Percentiles rank a stretch among this genome's conserved stretches.
Evolutionary conservation across 2,329 filamentous ascomycete species (phyloP).

Genomic region (Aspergillus sp.): DNA sequence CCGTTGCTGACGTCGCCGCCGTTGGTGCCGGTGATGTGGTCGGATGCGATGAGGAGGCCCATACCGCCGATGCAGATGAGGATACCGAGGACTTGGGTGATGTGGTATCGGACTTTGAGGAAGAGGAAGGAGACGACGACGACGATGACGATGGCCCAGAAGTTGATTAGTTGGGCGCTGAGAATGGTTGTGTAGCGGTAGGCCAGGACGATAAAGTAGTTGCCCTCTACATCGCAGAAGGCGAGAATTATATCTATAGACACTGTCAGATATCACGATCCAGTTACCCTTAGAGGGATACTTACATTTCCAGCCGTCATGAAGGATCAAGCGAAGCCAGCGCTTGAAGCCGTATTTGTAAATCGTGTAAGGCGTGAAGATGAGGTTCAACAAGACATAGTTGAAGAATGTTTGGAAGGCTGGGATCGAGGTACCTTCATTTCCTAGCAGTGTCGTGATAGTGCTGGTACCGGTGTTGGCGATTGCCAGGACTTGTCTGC

Average conservation of each 20-base stretch:
- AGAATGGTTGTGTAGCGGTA: constrained; percentile 91
- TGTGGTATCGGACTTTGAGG: constrained; percentile 83
- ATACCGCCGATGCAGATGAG: constrained; percentile 86
- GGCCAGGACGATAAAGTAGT: constrained; percentile 95
- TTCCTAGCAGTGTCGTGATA: constrained; percentile 70
- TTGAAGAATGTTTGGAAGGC: constrained; percentile 96
- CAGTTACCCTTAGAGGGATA: background rate
- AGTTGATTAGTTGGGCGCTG: constrained; percentile 92
- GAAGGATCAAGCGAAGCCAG: constrained; percentile 59
- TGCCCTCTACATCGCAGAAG: constrained; percentile 92
- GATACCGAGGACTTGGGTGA: constrained; percentile 80
- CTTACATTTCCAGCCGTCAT: constrained; percentile 79
- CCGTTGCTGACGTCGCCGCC: constrained; percentile 53
- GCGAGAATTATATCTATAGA: constrained; percentile 69
- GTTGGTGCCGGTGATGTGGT: constrained; percentile 74
- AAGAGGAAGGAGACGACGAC: constrained; percentile 78
- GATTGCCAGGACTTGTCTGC: constrained; percentile 72
- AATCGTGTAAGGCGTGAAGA: constrained; percentile 77
- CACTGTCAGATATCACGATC: no score
- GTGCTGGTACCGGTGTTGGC: constrained; percentile 93
- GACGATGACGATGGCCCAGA: constrained; percentile 95
- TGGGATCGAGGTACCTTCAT: constrained; percentile 71
- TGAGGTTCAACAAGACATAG: constrained; percentile 75
- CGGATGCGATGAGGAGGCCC: constrained; percentile 78
- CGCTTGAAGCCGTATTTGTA: constrained; percentile 72